A percentile compares a stretch with the other conserved stretches of the same genome.
These are phyloP conservation scores for Mycena galopus DNA, from an alignment of 768 basidiomycete genomes.

Conservation along the genomic window DNA sequence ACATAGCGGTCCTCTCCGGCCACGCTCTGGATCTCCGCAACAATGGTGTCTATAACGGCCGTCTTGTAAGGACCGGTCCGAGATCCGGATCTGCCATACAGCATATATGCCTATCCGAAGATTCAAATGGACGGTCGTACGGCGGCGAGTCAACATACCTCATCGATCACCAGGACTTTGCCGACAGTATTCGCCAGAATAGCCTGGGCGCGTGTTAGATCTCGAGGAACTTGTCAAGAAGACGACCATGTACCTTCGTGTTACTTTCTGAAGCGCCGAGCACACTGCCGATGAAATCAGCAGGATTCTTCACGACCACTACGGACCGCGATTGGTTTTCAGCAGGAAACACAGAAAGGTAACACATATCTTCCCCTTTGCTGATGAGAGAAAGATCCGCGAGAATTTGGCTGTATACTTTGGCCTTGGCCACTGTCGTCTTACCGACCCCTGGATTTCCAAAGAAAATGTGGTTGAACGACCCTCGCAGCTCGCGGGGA, in stretches of 20 bases:
- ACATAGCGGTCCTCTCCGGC: conserved; percentile 81
- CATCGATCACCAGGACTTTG: conserved; percentile 80
- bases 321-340: background rate
- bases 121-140: background rate
- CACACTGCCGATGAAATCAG: conserved; percentile 73
- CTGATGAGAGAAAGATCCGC: conserved; percentile 74
- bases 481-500: conserved; percentile 68
- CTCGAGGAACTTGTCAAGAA: background rate
- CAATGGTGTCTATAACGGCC: conserved; percentile 80
- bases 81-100: conserved; percentile 61
- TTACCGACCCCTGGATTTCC: conserved; percentile 82
- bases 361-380: conserved; percentile 72
- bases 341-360: background rate
- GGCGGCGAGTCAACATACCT: conserved; percentile 52
- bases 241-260: conserved; percentile 46
- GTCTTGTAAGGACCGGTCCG: conserved; percentile 68
- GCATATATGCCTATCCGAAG: conserved; percentile 70
- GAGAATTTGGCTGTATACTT: conserved; percentile 74
- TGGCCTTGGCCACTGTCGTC: conserved; percentile 78
- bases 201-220: conserved; percentile 49
- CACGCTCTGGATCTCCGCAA: conserved; percentile 78
- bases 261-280: conserved; percentile 74
- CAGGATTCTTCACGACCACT: conserved; percentile 78
- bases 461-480: conserved; percentile 75
- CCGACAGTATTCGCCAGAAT: conserved; percentile 71